Conservation (phyloP, 78 protist species). For the Dictyostelium purpureum region DNA sequence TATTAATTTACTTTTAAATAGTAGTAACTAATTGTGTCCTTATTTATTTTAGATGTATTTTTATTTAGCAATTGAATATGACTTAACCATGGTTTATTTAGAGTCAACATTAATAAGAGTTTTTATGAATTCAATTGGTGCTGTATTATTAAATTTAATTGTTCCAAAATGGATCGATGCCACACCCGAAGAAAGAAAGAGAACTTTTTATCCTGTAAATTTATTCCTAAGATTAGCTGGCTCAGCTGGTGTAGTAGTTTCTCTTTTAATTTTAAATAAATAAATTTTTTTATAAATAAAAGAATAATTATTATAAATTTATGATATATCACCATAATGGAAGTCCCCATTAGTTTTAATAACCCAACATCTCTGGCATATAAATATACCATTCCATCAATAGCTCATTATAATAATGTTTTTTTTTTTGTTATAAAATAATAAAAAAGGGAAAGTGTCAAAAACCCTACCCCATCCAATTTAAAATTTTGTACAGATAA, state of each 20-base stretch:
- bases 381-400: too few species aligned
- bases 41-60: constrained; percentile 24
- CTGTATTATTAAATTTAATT: constrained; percentile 45
- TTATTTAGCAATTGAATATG: constrained; percentile 80
- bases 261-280: constrained; percentile 45
- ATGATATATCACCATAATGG: too few species aligned
- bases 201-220: constrained; percentile 49
- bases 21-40: not conserved
- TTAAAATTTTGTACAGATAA: too few species aligned
- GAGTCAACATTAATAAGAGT: constrained; percentile 77
- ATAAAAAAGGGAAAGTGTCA: too few species aligned
- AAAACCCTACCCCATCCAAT: too few species aligned
- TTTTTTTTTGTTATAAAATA: too few species aligned
- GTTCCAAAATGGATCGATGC: constrained; percentile 77
- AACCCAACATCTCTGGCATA: too few species aligned
- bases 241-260: constrained; percentile 33
- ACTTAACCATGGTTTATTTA: constrained; percentile 70
- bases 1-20: not conserved
- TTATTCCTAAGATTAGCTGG: constrained; percentile 22
- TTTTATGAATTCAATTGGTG: constrained; percentile 76
- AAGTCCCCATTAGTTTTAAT: too few species aligned
- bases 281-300: too few species aligned
- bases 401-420: too few species aligned
- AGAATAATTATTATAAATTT: too few species aligned
- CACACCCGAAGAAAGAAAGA: constrained; percentile 44